Percentiles rank a stretch among this genome's conserved stretches.
phyloP scores from a whole-genome alignment of 192 early-diverging fungal species.

The Globomyces pollinis-pini region DNA sequence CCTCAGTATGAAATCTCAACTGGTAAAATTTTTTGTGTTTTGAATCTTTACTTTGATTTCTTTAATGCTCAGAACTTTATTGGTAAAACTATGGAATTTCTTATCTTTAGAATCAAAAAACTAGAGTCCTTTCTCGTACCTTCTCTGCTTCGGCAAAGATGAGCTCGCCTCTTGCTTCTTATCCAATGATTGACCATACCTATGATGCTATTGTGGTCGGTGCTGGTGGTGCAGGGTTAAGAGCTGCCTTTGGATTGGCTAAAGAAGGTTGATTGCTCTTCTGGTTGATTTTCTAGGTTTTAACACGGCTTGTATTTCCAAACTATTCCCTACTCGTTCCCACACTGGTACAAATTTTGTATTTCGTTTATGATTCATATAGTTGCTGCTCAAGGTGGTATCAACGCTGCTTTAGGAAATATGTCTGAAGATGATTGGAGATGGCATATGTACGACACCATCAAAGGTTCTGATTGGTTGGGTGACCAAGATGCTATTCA shows the following conservation, averaged over 20 bases:
- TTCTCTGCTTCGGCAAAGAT: no score
- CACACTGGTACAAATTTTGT: no score
- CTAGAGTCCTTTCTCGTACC: no score
- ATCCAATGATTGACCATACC: constrained; percentile 95
- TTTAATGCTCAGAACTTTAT: no score
- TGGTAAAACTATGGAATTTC: no score
- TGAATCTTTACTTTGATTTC: no score
- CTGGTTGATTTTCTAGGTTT: no score
- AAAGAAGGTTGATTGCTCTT: no score
- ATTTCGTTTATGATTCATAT: no score
- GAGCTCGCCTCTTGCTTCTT: constrained; percentile 54
- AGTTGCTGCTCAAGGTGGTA: constrained; percentile 97
- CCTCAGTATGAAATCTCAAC: no score
- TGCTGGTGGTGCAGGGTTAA: constrained; percentile 96
- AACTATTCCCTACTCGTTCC: constrained; percentile 96
- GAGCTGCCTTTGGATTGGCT: constrained; percentile 94
- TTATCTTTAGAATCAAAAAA: no score
- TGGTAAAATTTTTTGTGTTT: no score
- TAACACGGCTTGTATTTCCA: constrained; percentile 97
- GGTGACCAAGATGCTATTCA: constrained; percentile 99
- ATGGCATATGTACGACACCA: constrained; percentile 99
- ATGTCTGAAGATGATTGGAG: constrained; percentile 99
- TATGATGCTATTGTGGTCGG: constrained; percentile 99
- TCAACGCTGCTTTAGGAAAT: constrained; percentile 99
- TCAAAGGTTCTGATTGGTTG: constrained; percentile 98